Base-by-base conservation (phyloP, 257 asterid genomes). In the Mitragyna speciosa region DNA sequence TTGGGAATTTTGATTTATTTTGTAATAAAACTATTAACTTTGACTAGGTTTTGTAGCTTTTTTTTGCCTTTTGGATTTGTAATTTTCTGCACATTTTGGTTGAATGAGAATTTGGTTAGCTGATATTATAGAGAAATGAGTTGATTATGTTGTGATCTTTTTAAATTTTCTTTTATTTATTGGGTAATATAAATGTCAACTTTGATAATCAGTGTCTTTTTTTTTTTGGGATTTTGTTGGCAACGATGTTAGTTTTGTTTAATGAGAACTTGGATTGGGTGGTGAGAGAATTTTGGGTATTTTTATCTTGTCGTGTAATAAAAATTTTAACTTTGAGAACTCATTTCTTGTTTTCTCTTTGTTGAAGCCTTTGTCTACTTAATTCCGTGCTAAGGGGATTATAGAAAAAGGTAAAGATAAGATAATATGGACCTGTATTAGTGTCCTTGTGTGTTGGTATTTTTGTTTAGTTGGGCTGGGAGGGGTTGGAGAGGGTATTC, bases 101-200 rank as follows among this genome's bases (percentile, higher is more conserved):
- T 24, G 41, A 58, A 20, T 75, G n/a, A 49, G 43, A n/a, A 31
- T 51, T 48, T 64, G 45, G 41, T 63, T 51, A 49, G 79, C 79
- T 80, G 63, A 80, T 39, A 52, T n/a, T 14, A 5, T 12, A 66
- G 52, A 33, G 49, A 69, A 15, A 54, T 26, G 72, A 48, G 43
- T 47, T 79, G 75, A 8, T 73, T 16, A 7, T 15, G 54, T 6
- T 14, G 28, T 26, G 47, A 52, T 59, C 8, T 2, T 59, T 9
- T 12, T 4, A 0, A 24, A 59, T 2, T 59, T 59, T 24, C 4
- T 19, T 19, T n/a, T 26, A 26, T 19, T n/a, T 26, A 26, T 63
- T 3, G 39, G 3, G 39, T 63, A 11, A 28, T 11, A 26, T 26
- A 61, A 63, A 63, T 63, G 68, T 63, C 28, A n/a, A 12, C 67